Conservation (phyloP, 2,329 filamentous ascomycete species). For the Monosporascus ibericus region DNA sequence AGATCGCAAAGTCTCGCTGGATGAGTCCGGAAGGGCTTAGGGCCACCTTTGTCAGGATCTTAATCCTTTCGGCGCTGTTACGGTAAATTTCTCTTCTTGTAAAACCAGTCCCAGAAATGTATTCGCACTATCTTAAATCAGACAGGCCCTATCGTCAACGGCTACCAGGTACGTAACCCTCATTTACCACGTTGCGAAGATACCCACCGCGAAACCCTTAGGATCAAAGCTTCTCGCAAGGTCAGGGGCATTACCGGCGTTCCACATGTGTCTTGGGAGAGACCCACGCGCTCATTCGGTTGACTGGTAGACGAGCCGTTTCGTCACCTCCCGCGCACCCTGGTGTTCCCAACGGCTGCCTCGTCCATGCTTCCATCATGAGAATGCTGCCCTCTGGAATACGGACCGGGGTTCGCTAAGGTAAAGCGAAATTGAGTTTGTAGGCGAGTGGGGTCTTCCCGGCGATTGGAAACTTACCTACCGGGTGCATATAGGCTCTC, state of each 20-base stretch:
- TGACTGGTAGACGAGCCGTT: background rate
- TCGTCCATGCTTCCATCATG: background rate
- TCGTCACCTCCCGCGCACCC: background rate
- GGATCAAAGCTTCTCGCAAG: background rate
- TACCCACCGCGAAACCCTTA: too few relatives aligned
- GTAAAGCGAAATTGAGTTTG: background rate
- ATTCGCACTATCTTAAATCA: background rate
- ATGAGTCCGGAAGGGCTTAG: too few relatives aligned
- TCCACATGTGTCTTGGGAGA: background rate
- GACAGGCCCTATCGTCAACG: background rate
- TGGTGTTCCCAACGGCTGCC: background rate
- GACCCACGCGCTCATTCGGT: background rate
- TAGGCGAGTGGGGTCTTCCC: background rate
- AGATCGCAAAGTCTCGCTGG: too few relatives aligned
- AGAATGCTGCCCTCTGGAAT: background rate
- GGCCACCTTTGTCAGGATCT: too few relatives aligned
- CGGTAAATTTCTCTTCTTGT: too few relatives aligned
- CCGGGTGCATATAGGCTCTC: background rate
- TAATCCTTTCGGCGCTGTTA: too few relatives aligned
- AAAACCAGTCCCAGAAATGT: too few relatives aligned
- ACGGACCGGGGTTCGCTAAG: background rate
- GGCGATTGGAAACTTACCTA: background rate
- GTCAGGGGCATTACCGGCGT: background rate
- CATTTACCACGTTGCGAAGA: background rate
- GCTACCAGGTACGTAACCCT: too few relatives aligned